A percentile compares a stretch with the other conserved stretches of the same genome.
Evolutionary conservation across 2,329 filamentous ascomycete species (phyloP).

Genomic region (Verticillium nonalfalfae): DNA sequence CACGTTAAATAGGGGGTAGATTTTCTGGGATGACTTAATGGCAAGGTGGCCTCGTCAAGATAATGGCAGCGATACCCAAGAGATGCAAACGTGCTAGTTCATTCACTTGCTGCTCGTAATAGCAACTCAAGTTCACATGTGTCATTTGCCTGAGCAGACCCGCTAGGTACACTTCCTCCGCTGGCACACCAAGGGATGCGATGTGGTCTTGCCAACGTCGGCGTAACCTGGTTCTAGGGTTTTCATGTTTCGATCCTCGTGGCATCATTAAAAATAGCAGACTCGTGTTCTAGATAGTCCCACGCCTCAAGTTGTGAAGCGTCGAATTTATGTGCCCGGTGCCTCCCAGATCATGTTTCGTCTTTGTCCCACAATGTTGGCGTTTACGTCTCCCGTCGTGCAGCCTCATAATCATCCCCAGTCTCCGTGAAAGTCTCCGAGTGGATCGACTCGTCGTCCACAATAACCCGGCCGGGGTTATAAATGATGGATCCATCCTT

Average conservation of each 20-base stretch:
- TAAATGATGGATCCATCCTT: conserved; percentile 26
- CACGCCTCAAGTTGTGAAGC: neutral
- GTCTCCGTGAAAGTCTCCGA: conserved; percentile 28
- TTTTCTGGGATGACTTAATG: neutral
- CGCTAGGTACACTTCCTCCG: neutral
- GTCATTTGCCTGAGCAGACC: too few relatives aligned
- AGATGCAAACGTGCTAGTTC: neutral
- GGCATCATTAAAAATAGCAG: too few relatives aligned
- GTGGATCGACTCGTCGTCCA: conserved; percentile 22
- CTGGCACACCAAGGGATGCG: too few relatives aligned
- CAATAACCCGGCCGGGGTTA: conserved; percentile 21
- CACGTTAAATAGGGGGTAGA: conserved; percentile 68
- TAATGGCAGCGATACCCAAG: neutral
- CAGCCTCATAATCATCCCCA: conserved; percentile 24
- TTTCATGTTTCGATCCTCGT: too few relatives aligned
- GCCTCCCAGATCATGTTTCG: neutral
- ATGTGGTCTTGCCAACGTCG: too few relatives aligned
- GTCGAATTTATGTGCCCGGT: neutral
- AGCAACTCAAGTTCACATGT: too few relatives aligned
- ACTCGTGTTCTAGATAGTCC: too few relatives aligned
- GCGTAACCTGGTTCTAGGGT: too few relatives aligned
- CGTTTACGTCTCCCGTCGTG: conserved; percentile 20
- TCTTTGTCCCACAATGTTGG: conserved; percentile 2
- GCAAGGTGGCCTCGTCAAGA: neutral
- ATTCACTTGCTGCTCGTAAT: neutral